Conservation (phyloP, 805 yeast genomes). For the Cyberlindnera petersonii region DNA sequence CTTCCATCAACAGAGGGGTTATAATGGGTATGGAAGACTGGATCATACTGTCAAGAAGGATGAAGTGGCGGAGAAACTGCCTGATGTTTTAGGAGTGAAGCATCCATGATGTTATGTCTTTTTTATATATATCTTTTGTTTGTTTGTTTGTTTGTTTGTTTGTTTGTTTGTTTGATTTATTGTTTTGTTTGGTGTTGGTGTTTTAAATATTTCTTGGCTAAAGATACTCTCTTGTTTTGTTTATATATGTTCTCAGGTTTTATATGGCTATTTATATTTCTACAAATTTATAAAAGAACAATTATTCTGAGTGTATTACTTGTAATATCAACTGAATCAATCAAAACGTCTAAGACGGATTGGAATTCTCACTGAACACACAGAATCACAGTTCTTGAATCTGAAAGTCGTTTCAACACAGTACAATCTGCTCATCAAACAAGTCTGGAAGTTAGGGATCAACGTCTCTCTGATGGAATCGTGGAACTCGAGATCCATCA, state of each 20-base stretch:
- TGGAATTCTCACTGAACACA: conserved; percentile 33
- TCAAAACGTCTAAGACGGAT: conserved; percentile 33
- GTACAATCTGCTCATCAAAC: conserved; percentile 57
- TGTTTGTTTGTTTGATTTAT: neutral
- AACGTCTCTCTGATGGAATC: conserved; percentile 46
- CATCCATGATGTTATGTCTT: neutral
- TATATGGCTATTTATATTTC: neutral
- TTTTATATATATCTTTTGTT: neutral
- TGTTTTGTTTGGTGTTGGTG: too few relatives aligned
- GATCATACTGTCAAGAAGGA: conserved; percentile 24
- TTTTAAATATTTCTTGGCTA: too few relatives aligned
- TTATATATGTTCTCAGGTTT: neutral
- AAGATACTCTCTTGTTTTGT: too few relatives aligned
- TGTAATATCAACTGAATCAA: conserved; percentile 8
- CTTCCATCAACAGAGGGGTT: conserved; percentile 28
- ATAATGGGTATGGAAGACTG: conserved; percentile 28
- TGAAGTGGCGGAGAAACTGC: conserved; percentile 11
- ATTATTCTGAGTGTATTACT: neutral
- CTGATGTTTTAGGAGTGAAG: conserved; percentile 2
- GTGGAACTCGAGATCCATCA: conserved; percentile 38
- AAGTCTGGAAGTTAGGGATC: conserved; percentile 60
- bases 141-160: neutral
- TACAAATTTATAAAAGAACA: neutral
- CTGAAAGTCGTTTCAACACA: conserved; percentile 45
- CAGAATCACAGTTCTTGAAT: conserved; percentile 28